Evolutionary conservation across 192 early-diverging fungal species (phyloP), one percentile per base, ranked within the genome.

Genomic region (Jimgerdemannia lactiflua): DNA sequence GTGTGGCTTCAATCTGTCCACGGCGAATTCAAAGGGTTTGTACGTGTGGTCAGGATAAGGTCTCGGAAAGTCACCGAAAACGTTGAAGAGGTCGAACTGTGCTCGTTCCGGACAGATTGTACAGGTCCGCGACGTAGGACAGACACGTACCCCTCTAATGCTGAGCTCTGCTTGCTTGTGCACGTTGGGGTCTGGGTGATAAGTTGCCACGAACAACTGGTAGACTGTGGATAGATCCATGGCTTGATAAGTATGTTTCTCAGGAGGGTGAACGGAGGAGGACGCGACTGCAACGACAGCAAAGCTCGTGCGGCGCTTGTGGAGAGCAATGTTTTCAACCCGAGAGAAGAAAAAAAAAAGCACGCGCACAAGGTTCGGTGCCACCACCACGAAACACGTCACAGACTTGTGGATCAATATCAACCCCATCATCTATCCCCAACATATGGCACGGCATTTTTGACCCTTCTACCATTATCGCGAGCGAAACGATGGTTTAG

Each of bases 151-250:
- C 85, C 89, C 86, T 82, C 92, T 90, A 74, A 98, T 88, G 71
- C 93, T 89, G 71, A 87, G 75, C 78, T 98, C 96, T 39, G 94
- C 96, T 74, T 89, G 90, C 74, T 92, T 91, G 80, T 94, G 95
- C 40, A 94, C 84, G 70, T 90, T 85, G 11, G 89, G 89, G 74
- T 96, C 95, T 41, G 93, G 87, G 75, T 93, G 89, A 79, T 92
- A 86, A 39, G 96, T 95, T 39, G 91, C 89, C 72, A 87, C 87
- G 80, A 97, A 94, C 40, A 94, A 82, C 73, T 85, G 84, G 75
- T 92, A 92, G 19, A 92, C 82, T 63, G 82, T 65, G 49, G 79
- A 80, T 42, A 81, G 79, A 74, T 92, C 91, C 91, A 92, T 92
- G 73, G 44, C 77, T 59, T 59, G 49, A 59, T 6, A 14, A 10